These are phyloP conservation scores for Curvularia lunata DNA, from an alignment of 2,329 filamentous ascomycete genomes.

Conservation along the genomic window DNA sequence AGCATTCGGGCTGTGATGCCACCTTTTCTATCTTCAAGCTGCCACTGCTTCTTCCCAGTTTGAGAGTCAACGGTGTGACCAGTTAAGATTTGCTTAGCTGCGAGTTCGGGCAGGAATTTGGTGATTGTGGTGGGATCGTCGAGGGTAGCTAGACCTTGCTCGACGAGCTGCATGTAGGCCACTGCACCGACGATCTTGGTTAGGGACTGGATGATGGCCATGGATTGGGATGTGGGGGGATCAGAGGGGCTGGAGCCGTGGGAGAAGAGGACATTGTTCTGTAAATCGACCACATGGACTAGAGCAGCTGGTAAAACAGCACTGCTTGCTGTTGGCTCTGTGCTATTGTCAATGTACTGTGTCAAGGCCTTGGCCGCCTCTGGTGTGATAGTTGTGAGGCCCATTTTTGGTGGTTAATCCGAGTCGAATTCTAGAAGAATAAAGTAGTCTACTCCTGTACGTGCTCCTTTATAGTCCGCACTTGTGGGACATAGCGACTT, in stretches of 20 bases:
- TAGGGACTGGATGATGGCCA: conserved; percentile 28
- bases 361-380: background rate
- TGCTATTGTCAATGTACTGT: conserved; percentile 4
- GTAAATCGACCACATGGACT: conserved; percentile 26
- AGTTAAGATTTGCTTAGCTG: conserved; percentile 25
- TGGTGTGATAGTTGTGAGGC: background rate
- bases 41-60: conserved; percentile 14
- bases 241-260: conserved; percentile 20
- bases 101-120: conserved; percentile 29
- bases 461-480: background rate
- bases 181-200: conserved; percentile 36
- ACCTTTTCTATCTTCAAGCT: conserved; percentile 20
- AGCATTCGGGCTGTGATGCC: conserved; percentile 44
- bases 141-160: conserved; percentile 21
- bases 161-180: conserved; percentile 35
- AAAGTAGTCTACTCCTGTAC: background rate
- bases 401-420: background rate
- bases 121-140: conserved; percentile 26
- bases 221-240: conserved; percentile 20
- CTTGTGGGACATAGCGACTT: background rate
- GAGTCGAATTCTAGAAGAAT: background rate
- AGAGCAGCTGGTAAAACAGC: conserved; percentile 25
- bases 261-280: conserved; percentile 26
- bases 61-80: conserved; percentile 13
- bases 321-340: background rate